phyloP scores from a whole-genome alignment of 306 rosid genomes.

The Astragalus membranaceus region DNA sequence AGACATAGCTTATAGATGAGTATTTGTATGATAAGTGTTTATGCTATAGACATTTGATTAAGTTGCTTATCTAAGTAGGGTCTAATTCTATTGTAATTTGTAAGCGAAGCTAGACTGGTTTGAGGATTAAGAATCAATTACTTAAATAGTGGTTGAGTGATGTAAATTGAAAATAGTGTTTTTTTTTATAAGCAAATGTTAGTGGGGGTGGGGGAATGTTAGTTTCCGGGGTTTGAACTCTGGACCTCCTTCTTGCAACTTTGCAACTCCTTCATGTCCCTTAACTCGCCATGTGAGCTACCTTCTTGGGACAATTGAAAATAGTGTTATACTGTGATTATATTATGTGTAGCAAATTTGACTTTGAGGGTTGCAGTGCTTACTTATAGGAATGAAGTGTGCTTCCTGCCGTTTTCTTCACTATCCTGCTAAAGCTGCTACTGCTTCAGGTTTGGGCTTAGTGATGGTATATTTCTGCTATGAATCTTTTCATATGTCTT shows the following conservation, averaged over 20 bases:
- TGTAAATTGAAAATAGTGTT: neutral
- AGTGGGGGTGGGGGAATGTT: too few species aligned
- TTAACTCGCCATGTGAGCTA: too few species aligned
- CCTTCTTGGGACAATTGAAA: too few species aligned
- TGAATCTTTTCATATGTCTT: neutral
- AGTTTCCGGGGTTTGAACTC: too few species aligned
- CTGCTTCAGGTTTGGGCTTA: neutral
- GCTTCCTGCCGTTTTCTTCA: conserved; percentile 10
- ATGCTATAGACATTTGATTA: too few species aligned
- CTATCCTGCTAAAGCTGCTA: neutral
- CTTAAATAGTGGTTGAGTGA: neutral
- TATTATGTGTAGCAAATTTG: neutral
- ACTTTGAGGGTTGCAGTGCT: neutral
- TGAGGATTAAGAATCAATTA: neutral
- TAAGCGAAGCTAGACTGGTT: neutral
- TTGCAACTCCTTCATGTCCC: too few species aligned
- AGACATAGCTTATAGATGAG: too few species aligned
- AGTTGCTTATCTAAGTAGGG: too few species aligned
- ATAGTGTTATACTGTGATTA: neutral
- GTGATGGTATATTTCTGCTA: neutral
- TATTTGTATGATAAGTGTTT: too few species aligned
- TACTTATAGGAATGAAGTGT: neutral
- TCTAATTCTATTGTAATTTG: too few species aligned
- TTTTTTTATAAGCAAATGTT: too few species aligned
- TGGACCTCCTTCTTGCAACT: too few species aligned